Evolutionary conservation across 2,329 filamentous ascomycete genomes (phyloP).

Genomic region (Microdochium nivale): DNA sequence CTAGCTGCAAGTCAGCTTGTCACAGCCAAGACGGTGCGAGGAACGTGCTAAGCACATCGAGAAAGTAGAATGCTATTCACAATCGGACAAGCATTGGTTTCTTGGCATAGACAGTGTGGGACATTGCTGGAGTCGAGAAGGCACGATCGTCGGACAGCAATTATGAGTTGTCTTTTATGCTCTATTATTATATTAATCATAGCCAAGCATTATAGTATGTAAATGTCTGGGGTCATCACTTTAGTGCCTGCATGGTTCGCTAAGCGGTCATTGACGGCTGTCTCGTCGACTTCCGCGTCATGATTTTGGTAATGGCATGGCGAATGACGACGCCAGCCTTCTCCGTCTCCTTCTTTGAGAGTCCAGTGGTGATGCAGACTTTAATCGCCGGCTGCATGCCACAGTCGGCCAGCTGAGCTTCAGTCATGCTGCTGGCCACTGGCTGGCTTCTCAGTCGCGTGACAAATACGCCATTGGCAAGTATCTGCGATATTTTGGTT

Average conservation of each 20-base stretch:
- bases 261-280: slow-evolving; percentile 29
- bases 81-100: too few species aligned
- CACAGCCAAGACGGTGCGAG: too few species aligned
- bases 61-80: too few species aligned
- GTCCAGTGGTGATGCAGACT: slow-evolving; percentile 77
- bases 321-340: slow-evolving; percentile 83
- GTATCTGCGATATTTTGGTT: slow-evolving; percentile 41
- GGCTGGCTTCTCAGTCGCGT: slow-evolving; percentile 77
- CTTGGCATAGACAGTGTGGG: too few species aligned
- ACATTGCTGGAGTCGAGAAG: too few species aligned
- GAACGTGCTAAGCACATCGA: too few species aligned
- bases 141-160: neutral
- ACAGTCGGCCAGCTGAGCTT: slow-evolving; percentile 60
- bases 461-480: slow-evolving; percentile 83
- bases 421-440: slow-evolving; percentile 49
- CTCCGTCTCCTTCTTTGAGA: slow-evolving; percentile 92
- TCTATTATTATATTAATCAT: slow-evolving; percentile 1
- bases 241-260: slow-evolving; percentile 12
- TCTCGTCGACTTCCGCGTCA: slow-evolving; percentile 54
- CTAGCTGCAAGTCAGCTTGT: too few species aligned
- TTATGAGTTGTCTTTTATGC: neutral
- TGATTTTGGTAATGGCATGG: slow-evolving; percentile 89
- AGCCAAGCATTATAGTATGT: slow-evolving; percentile 8
- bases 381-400: slow-evolving; percentile 76
- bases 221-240: neutral